Conservation (phyloP, 768 basidiomycete genomes). For the Mycena epipterygia region DNA sequence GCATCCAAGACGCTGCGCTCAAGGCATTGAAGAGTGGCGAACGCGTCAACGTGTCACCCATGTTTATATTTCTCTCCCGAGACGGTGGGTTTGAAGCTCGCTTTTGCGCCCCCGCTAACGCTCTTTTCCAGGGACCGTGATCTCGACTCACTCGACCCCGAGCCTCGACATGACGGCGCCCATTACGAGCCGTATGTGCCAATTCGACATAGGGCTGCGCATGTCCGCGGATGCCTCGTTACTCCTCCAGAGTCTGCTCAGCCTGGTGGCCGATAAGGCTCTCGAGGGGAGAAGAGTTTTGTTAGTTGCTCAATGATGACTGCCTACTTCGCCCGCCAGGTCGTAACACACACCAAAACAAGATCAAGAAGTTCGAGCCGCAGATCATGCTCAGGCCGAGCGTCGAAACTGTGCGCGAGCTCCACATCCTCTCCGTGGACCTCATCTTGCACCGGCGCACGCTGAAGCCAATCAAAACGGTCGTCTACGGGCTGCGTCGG, state of each 20-base stretch:
- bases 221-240: slow-evolving; percentile 76
- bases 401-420: slow-evolving; percentile 69
- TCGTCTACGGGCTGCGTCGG: slow-evolving; percentile 76
- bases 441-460: slow-evolving; percentile 82
- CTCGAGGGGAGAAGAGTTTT: slow-evolving; percentile 62
- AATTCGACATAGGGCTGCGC: slow-evolving; percentile 71
- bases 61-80: slow-evolving; percentile 77
- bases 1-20: slow-evolving; percentile 22
- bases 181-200: slow-evolving; percentile 68
- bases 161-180: slow-evolving; percentile 65
- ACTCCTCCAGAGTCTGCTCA: slow-evolving; percentile 78
- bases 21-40: slow-evolving; percentile 55
- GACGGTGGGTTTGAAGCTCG: slow-evolving; percentile 59
- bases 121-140: slow-evolving; percentile 73
- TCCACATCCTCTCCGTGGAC: slow-evolving; percentile 84
- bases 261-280: slow-evolving; percentile 75
- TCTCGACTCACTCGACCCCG: slow-evolving; percentile 66
- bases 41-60: slow-evolving; percentile 64
- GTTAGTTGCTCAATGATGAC: background rate
- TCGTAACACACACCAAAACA: slow-evolving; percentile 74
- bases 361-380: slow-evolving; percentile 73
- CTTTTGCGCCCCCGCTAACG: background rate
- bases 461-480: slow-evolving; percentile 77
- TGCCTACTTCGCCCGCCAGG: slow-evolving; percentile 43
- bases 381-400: slow-evolving; percentile 69